Evolutionary conservation across 2,329 filamentous ascomycete species (phyloP).

Genomic region (Biscogniauxia marginata): DNA sequence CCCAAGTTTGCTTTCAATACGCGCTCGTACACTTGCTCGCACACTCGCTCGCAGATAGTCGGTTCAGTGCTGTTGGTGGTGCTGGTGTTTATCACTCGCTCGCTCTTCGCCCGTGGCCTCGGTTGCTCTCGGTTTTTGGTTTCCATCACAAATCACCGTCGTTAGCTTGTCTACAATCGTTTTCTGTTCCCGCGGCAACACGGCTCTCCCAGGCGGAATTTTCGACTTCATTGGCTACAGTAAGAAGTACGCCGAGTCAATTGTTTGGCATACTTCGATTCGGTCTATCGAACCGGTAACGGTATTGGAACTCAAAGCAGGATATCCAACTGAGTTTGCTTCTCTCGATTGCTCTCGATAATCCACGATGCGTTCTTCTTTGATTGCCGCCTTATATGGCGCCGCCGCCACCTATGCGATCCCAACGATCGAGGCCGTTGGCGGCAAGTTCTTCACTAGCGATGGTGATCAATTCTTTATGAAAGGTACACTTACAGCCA

Average conservation of each 20-base stretch:
- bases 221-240: not conserved
- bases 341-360: slow-evolving; percentile 6
- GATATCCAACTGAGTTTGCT: not conserved
- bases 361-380: slow-evolving; percentile 39
- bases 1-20: not conserved
- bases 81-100: not conserved
- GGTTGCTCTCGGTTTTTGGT: not conserved
- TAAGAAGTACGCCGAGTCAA: not conserved
- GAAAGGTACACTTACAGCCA: slow-evolving; percentile 57
- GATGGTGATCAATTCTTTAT: slow-evolving; percentile 81
- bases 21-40: slow-evolving; percentile 5
- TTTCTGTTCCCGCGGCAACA: not conserved
- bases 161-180: too few relatives aligned
- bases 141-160: not conserved
- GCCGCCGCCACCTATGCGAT: slow-evolving; percentile 39
- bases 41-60: slow-evolving; percentile 1
- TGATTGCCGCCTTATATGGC: slow-evolving; percentile 36
- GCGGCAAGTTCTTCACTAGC: slow-evolving; percentile 82
- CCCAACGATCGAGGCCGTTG: slow-evolving; percentile 55
- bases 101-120: not conserved
- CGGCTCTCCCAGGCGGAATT: not conserved
- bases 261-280: not conserved
- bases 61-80: not conserved
- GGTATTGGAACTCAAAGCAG: not conserved
- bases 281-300: not conserved